Conservation (phyloP, 768 basidiomycete genomes). For the Wakefieldia striispora region DNA sequence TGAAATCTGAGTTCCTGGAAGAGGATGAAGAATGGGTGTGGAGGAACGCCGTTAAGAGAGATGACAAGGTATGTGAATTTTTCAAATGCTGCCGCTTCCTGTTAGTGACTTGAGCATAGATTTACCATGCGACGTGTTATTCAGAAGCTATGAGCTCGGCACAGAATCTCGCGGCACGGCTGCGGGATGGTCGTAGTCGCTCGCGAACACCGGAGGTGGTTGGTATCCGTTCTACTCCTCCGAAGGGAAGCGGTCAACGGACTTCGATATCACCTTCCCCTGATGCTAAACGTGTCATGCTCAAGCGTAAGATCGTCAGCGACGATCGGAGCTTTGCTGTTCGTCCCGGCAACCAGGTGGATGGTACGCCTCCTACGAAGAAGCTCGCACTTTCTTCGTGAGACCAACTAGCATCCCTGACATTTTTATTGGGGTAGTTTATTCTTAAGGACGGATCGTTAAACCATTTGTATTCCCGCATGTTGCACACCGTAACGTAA, state of each 20-base stretch:
- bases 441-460: constrained; percentile 24
- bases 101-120: constrained; percentile 42
- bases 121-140: constrained; percentile 94
- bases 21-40: constrained; percentile 99
- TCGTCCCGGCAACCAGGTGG: constrained; percentile 34
- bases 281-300: constrained; percentile 51
- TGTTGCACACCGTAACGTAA: constrained; percentile 18
- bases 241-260: constrained; percentile 28
- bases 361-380: constrained; percentile 64
- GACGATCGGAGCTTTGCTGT: constrained; percentile 38
- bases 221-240: constrained; percentile 38
- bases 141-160: constrained; percentile 71
- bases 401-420: constrained; percentile 12
- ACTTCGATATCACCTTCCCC: constrained; percentile 51
- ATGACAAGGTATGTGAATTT: constrained; percentile 66
- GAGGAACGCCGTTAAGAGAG: constrained; percentile 84
- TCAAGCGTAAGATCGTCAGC: constrained; percentile 75
- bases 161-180: constrained; percentile 61
- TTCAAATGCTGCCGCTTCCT: neutral
- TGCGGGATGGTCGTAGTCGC: constrained; percentile 73
- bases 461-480: constrained; percentile 27
- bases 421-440: constrained; percentile 35
- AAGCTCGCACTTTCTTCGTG: constrained; percentile 52
- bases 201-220: constrained; percentile 70
- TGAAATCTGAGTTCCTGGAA: constrained; percentile 90